phyloP scores from a whole-genome alignment of 1,139 yeast genomes.

The Geotrichum fermentans region DNA sequence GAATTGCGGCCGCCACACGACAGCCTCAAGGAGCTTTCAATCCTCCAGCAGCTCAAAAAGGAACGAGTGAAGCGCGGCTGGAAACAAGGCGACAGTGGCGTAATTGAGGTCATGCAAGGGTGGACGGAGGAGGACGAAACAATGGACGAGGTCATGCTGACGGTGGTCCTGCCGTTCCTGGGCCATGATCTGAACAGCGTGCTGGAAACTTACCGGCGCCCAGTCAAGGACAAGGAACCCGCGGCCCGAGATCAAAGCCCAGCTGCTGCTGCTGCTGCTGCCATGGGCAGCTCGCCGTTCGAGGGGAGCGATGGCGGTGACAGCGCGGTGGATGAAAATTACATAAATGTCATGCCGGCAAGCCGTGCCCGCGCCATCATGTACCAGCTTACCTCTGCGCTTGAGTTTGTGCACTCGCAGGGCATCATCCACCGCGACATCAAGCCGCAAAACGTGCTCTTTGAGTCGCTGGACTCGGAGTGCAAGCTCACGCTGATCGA shows the following conservation, averaged over 20 bases:
- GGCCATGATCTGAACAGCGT: constrained; percentile 37
- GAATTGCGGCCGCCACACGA: constrained; percentile 50
- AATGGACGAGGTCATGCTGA: constrained; percentile 38
- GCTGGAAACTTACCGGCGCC: constrained; percentile 34
- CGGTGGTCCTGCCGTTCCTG: constrained; percentile 43
- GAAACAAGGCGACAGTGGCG: constrained; percentile 5
- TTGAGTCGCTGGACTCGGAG: constrained; percentile 36
- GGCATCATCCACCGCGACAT: constrained; percentile 85
- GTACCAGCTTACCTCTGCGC: constrained; percentile 45
- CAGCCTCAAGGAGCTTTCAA: constrained; percentile 41
- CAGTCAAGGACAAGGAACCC: constrained; percentile 23
- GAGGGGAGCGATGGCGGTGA: background rate
- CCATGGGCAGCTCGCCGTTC: too few relatives aligned
- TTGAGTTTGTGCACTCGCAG: constrained; percentile 48
- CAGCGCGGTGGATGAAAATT: constrained; percentile 20
- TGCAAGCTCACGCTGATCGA: constrained; percentile 46
- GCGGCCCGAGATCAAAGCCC: too few relatives aligned
- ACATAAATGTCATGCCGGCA: constrained; percentile 33
- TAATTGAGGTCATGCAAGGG: constrained; percentile 34
- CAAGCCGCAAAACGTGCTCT: constrained; percentile 73
- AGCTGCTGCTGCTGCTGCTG: too few relatives aligned
- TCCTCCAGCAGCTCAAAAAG: constrained; percentile 29
- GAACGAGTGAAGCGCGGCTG: background rate
- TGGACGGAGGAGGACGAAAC: constrained; percentile 20
- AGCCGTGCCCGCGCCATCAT: constrained; percentile 37